Percentiles rank a stretch among this genome's conserved stretches.
phyloP scores from a whole-genome alignment of 192 early-diverging fungal genomes.

The Cetraspora pellucida region DNA sequence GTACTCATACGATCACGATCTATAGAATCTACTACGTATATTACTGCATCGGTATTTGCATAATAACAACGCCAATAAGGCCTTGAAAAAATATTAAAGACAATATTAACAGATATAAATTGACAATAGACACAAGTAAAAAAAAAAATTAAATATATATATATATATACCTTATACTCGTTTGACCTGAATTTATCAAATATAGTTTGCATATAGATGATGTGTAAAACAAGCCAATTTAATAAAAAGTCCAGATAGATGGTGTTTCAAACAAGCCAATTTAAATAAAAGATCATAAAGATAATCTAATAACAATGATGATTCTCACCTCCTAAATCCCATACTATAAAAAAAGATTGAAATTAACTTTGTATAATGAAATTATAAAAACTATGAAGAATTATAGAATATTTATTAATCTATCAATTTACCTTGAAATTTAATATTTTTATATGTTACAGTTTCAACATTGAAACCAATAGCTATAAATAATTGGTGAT shows the following conservation, averaged over 20 bases:
- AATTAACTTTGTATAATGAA: neutral
- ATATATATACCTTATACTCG: constrained; percentile 51
- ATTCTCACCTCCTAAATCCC: constrained; percentile 33
- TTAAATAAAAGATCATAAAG: no score
- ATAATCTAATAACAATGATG: no score
- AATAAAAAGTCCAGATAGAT: no score
- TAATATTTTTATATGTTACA: constrained; percentile 95
- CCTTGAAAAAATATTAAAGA: constrained; percentile 29
- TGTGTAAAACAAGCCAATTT: no score
- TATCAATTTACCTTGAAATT: constrained; percentile 85
- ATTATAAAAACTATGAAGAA: neutral
- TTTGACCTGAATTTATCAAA: constrained; percentile 25
- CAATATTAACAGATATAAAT: constrained; percentile 4
- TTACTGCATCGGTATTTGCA: constrained; percentile 97
- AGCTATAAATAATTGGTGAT: constrained; percentile 39
- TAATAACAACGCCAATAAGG: constrained; percentile 99
- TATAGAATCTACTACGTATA: constrained; percentile 95
- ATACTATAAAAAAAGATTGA: constrained; percentile 17
- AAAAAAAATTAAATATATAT: neutral
- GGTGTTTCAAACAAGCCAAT: no score
- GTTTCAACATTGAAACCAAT: constrained; percentile 92
- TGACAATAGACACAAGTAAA: neutral
- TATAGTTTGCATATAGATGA: no score
- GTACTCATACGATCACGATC: constrained; percentile 89
- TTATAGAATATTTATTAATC: neutral